Percentiles rank a stretch among this genome's conserved stretches.
phyloP scores from a whole-genome alignment of 345 rosid species.

The Angophora floribunda region DNA sequence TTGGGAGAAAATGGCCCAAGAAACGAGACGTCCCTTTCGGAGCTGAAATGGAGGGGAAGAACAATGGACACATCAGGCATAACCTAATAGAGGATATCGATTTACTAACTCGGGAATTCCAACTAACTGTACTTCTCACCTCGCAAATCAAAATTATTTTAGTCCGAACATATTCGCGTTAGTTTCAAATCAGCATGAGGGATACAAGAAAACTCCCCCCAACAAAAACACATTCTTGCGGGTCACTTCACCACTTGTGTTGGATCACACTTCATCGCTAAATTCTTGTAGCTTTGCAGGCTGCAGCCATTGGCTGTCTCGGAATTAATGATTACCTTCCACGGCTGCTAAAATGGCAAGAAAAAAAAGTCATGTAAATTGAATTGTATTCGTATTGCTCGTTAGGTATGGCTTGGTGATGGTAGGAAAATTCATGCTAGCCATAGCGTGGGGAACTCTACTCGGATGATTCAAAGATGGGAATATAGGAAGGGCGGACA shows the following conservation, averaged over 20 bases:
- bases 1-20: neutral
- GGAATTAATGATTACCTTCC: neutral
- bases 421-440: neutral
- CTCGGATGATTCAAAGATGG: neutral
- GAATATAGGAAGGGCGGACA: neutral
- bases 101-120: neutral
- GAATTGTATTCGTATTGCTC: neutral
- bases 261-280: neutral
- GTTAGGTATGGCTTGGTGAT: neutral
- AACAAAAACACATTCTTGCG: neutral
- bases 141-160: neutral
- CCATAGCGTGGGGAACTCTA: neutral
- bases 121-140: neutral
- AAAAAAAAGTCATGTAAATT: neutral
- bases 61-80: neutral
- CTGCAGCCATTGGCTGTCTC: neutral
- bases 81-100: neutral
- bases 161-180: neutral
- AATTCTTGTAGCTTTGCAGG: neutral
- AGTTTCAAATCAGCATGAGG: neutral
- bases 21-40: neutral
- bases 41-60: neutral
- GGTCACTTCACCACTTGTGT: conserved; percentile 1
- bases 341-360: neutral
- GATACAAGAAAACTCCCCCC: neutral